Percentiles rank a stretch among this genome's conserved stretches.
These are phyloP conservation scores for Diaporthe eres DNA, from an alignment of 2,329 filamentous ascomycete species.

Conservation along the genomic window DNA sequence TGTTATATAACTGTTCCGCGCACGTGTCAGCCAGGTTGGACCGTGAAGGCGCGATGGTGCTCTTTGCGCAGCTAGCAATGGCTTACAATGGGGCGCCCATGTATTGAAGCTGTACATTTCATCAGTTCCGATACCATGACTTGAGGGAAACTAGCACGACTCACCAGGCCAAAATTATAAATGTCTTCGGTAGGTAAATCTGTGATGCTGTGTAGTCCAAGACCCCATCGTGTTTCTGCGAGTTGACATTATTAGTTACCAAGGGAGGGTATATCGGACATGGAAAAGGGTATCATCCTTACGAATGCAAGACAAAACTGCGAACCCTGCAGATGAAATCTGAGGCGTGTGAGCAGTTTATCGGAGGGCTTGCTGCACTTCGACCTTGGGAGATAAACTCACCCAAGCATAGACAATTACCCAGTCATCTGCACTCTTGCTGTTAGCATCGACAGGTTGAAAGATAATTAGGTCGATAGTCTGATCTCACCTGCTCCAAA, in stretches of 20 bases:
- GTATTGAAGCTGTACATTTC: constrained; percentile 53
- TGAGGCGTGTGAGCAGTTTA: constrained; percentile 38
- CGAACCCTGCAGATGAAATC: constrained; percentile 53
- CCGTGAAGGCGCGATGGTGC: too few species aligned
- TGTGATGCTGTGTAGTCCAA: constrained; percentile 52
- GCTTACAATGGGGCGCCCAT: constrained; percentile 59
- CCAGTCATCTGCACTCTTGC: constrained; percentile 48
- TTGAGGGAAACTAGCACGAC: constrained; percentile 14
- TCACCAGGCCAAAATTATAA: constrained; percentile 55
- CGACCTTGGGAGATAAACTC: constrained; percentile 5
- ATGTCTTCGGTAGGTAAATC: constrained; percentile 56
- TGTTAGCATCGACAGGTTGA: background rate
- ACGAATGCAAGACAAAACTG: constrained; percentile 54
- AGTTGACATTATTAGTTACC: background rate
- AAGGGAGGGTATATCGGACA: background rate
- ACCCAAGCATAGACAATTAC: constrained; percentile 51
- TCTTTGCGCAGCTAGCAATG: background rate
- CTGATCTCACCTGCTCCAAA: constrained; percentile 51
- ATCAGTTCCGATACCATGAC: background rate
- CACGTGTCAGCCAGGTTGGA: background rate
- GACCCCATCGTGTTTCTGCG: constrained; percentile 60
- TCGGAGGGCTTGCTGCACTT: background rate
- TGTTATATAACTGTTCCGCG: constrained; percentile 53
- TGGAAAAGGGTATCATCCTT: constrained; percentile 41
- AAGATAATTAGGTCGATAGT: background rate